These are phyloP conservation scores for Abelmoschus esculentus DNA, from an alignment of 345 rosid species.

Conservation along the genomic window DNA sequence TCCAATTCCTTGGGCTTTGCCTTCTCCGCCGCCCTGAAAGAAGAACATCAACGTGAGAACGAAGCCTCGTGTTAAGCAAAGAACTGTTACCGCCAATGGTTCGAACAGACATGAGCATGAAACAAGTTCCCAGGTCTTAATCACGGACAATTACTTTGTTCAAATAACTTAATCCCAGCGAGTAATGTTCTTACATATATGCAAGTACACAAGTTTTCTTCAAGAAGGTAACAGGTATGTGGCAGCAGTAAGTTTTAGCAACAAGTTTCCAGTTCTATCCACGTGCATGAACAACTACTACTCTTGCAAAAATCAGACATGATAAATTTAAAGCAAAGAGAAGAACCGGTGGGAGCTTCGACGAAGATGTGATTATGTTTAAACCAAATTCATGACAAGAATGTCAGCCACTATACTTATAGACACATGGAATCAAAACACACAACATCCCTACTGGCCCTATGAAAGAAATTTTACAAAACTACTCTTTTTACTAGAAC, in stretches of 20 bases:
- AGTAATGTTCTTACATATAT: neutral
- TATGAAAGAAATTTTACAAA: neutral
- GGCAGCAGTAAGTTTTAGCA: neutral
- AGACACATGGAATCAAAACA: neutral
- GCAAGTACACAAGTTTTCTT: neutral
- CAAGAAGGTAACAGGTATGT: neutral
- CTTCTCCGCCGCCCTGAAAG: slow-evolving; percentile 59
- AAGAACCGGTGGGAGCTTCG: neutral
- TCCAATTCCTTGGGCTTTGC: slow-evolving; percentile 65
- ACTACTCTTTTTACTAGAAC: neutral
- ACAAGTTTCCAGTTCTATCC: neutral
- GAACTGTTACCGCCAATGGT: neutral
- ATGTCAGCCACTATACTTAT: neutral
- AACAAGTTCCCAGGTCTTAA: neutral
- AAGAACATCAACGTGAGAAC: slow-evolving; percentile 11
- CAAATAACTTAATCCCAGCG: neutral
- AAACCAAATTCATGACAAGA: neutral
- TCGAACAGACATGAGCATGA: neutral
- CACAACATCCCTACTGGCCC: neutral
- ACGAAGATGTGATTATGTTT: neutral
- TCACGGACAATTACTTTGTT: neutral
- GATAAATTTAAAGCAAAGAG: neutral
- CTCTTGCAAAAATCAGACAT: neutral
- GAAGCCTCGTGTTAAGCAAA: neutral
- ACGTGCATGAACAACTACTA: neutral